Percentiles rank a stretch among this genome's conserved stretches.
These are phyloP conservation scores for Polymyxa betae DNA, from an alignment of 208 protist genomes.

Conservation along the genomic window DNA sequence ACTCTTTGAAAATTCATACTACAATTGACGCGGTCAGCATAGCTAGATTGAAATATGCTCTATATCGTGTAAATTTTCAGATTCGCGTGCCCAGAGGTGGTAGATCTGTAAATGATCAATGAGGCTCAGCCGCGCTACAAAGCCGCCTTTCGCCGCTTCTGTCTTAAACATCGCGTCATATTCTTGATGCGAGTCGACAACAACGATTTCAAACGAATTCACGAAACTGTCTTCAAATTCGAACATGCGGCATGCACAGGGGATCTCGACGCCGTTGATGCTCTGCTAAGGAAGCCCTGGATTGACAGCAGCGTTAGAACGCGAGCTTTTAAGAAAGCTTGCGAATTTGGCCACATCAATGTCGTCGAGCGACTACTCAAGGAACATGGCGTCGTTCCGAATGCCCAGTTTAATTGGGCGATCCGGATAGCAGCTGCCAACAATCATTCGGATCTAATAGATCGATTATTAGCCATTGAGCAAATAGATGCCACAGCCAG, in stretches of 20 bases:
- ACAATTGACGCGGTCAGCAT: too few species aligned
- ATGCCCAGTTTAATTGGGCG: constrained; percentile 48
- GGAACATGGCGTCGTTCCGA: constrained; percentile 6
- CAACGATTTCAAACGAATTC: neutral
- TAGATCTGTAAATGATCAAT: too few species aligned
- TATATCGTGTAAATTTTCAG: too few species aligned
- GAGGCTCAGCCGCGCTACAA: neutral
- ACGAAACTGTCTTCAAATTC: neutral
- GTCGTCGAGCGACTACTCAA: constrained; percentile 12
- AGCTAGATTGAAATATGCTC: too few species aligned
- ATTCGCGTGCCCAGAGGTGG: too few species aligned
- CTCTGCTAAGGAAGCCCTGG: neutral
- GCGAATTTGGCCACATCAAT: neutral
- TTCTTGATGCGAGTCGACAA: neutral
- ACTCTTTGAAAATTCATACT: too few species aligned
- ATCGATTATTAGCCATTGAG: neutral
- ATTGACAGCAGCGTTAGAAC: constrained; percentile 23
- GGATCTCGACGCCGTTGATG: neutral
- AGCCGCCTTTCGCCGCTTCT: neutral
- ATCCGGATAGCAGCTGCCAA: constrained; percentile 33
- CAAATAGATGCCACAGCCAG: neutral
- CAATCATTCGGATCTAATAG: neutral
- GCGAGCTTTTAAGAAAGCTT: constrained; percentile 47
- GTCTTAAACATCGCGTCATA: neutral
- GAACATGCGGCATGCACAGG: neutral